Percentiles rank a stretch among this genome's conserved stretches.
Evolutionary conservation across 2,329 filamentous ascomycete species (phyloP).

Genomic region (Cercospora zeae-maydis): DNA sequence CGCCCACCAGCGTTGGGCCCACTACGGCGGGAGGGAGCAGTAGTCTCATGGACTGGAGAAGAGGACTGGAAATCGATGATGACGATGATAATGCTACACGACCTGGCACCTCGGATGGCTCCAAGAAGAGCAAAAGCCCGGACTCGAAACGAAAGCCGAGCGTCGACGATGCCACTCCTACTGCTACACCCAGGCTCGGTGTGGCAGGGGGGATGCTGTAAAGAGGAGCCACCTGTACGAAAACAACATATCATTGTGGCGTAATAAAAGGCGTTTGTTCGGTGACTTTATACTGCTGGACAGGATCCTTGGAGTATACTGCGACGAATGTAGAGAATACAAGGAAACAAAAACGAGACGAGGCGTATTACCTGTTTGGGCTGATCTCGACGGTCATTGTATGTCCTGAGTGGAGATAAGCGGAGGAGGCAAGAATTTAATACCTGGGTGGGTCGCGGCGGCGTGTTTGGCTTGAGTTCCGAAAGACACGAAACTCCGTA

Average conservation of each 20-base stretch:
- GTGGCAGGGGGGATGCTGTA: slow-evolving; percentile 5
- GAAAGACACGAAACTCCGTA: slow-evolving; percentile 1
- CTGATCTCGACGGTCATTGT: slow-evolving; percentile 2
- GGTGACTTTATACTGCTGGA: not conserved
- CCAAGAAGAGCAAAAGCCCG: slow-evolving; percentile 6
- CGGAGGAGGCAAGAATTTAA: not conserved
- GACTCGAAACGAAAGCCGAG: not conserved
- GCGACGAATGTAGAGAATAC: not conserved
- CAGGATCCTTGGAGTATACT: not conserved
- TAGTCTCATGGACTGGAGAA: slow-evolving; percentile 75
- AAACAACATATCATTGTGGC: not conserved
- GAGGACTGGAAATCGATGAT: slow-evolving; percentile 60
- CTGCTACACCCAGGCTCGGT: slow-evolving; percentile 6
- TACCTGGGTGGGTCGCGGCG: not conserved
- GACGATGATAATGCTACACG: slow-evolving; percentile 28
- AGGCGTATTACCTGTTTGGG: not conserved
- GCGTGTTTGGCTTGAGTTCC: not conserved
- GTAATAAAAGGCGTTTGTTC: not conserved
- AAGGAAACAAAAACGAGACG: not conserved
- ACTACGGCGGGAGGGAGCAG: slow-evolving; percentile 55
- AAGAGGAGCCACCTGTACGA: not conserved
- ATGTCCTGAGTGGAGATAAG: not conserved
- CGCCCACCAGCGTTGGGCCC: slow-evolving; percentile 11
- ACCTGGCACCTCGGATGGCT: slow-evolving; percentile 16
- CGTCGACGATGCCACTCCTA: slow-evolving; percentile 3